Evolutionary conservation across 192 early-diverging fungal genomes (phyloP), one percentile per base, ranked within the genome.

Genomic region (Coemansia sp.): DNA sequence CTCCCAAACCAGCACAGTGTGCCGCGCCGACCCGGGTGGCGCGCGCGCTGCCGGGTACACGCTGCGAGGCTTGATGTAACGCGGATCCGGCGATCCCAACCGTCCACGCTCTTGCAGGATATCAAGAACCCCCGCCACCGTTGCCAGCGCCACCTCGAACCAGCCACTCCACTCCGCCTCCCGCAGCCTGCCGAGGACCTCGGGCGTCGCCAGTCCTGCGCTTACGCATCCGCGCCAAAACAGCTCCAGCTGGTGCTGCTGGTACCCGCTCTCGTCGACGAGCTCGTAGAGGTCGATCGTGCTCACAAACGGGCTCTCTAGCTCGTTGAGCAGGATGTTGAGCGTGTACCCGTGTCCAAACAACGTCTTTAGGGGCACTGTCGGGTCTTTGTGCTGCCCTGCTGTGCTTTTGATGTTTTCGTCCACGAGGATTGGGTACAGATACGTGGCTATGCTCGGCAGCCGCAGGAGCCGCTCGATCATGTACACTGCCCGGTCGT

Each of bases 231-330:
- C 71, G 15, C 40, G 52, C 76, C 76, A 80, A 44, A 80, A 80
- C 64, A 73, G 24, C 33, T 54, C 57, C 2, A 62, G 53, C 50
- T 80, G 76, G 50, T 70, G 61, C 9, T 56, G 26, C 58, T 64
- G 66, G 39, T 65, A 68, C n/a, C 37, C 21, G 22, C 35, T 53
- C 33, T 60, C 54, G 24, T 60, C 58, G 17, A 37, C 48, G 14
- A 43, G 42, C 34, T 70, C 76, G 32, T 59, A 59, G 35, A 80
- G 57, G 57, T 80, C 57, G 36, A 80, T 74, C 21, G 76, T 80
- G 10, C 67, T 57, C 12, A 80, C 67, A 64, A 80, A 80, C 24
- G 76, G 76, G 54, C 76, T 80, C 48, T 70, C 76, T 14, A 80
- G 29, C 60, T 80, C 71, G 34, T 80, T 80, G 10, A 80, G 52